phyloP scores from a whole-genome alignment of 768 basidiomycete species.

The Pleurotus ostreatus region DNA sequence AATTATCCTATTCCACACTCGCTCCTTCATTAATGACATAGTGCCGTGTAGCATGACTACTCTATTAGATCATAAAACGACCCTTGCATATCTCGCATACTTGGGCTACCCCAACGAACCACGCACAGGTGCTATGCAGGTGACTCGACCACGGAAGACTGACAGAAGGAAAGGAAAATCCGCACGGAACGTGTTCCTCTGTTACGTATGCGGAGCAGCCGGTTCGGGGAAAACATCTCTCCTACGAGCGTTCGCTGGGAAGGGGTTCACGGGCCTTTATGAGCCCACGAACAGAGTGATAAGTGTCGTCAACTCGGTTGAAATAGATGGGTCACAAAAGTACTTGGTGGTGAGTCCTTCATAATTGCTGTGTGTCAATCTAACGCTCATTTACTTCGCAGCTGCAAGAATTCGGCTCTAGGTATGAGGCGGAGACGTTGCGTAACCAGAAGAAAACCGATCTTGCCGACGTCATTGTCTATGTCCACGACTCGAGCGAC shows the following conservation, averaged over 20 bases:
- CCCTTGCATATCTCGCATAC: conserved; percentile 92
- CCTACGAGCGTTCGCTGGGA: conserved; percentile 80
- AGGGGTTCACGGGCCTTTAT: conserved; percentile 68
- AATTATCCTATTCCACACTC: conserved; percentile 1
- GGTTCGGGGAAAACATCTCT: conserved; percentile 94
- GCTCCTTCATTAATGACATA: background rate
- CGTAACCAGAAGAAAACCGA: conserved; percentile 90
- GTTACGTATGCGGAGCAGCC: conserved; percentile 92
- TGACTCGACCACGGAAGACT: conserved; percentile 79
- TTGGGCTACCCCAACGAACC: conserved; percentile 83
- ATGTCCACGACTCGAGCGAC: conserved; percentile 96
- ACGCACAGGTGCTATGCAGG: conserved; percentile 78
- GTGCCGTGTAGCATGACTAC: conserved; percentile 80
- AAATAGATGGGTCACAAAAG: conserved; percentile 92
- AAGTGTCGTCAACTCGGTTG: conserved; percentile 92
- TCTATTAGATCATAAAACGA: conserved; percentile 87
- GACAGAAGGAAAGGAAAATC: conserved; percentile 87
- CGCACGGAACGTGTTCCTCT: conserved; percentile 87
- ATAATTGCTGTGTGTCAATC: background rate
- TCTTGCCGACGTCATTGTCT: conserved; percentile 89
- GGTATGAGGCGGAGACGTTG: conserved; percentile 88
- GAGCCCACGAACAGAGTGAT: conserved; percentile 89
- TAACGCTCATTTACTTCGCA: conserved; percentile 23
- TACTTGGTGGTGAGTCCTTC: conserved; percentile 81
- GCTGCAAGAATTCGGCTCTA: conserved; percentile 97